These are phyloP conservation scores for Solanum paucissectum DNA, from an alignment of 257 asterid genomes.

Conservation along the genomic window DNA sequence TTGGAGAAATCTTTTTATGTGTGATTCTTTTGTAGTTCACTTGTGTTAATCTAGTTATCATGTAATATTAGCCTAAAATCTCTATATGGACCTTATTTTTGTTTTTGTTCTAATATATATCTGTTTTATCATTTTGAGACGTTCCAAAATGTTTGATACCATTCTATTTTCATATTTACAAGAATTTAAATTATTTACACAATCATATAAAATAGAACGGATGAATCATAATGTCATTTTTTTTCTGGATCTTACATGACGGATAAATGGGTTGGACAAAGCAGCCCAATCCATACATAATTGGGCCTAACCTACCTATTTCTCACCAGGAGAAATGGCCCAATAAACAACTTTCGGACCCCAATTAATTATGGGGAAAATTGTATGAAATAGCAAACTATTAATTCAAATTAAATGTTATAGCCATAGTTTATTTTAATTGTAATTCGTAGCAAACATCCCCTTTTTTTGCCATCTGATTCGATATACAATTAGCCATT, in stretches of 20 bases:
- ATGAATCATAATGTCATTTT: not conserved
- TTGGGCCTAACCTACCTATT: not conserved
- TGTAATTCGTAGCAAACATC: no score
- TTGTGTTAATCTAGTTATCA: not conserved
- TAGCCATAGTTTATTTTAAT: no score
- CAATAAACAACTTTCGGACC: not conserved
- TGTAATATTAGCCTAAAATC: not conserved
- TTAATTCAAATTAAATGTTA: no score
- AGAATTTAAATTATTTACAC: not conserved
- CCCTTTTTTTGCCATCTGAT: no score
- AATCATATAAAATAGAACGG: not conserved
- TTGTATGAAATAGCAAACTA: no score
- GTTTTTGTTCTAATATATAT: not conserved
- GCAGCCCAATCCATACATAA: not conserved
- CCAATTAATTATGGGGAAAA: no score
- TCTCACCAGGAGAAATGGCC: not conserved
- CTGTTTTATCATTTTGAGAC: not conserved
- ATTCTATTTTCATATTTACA: not conserved
- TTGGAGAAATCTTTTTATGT: not conserved
- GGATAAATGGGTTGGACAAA: not conserved
- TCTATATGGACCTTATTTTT: not conserved
- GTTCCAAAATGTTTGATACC: not conserved
- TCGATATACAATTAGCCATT: no score
- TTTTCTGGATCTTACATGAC: not conserved
- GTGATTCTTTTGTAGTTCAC: not conserved